phyloP scores from a whole-genome alignment of 1,284 basidiomycete species.

The Sporisorium graminicola region DNA sequence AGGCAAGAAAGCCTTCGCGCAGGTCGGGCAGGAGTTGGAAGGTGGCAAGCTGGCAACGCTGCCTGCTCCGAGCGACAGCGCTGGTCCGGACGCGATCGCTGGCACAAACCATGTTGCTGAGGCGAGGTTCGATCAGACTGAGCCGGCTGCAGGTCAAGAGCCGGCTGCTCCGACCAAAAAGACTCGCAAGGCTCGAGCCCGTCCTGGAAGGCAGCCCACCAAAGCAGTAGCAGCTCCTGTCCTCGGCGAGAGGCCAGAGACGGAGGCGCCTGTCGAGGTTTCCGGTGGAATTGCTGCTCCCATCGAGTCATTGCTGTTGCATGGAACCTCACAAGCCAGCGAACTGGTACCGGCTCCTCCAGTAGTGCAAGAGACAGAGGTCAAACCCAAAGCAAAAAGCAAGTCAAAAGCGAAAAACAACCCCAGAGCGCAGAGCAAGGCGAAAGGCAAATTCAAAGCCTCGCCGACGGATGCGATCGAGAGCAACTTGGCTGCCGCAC shows the following conservation, averaged over 20 bases:
- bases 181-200: slow-evolving; percentile 4
- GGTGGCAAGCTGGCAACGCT: not conserved
- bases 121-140: not conserved
- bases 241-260: not conserved
- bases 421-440: slow-evolving; percentile 10
- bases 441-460: slow-evolving; percentile 9
- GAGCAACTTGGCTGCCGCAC: too few species aligned
- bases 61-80: not conserved
- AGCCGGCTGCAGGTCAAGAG: not conserved
- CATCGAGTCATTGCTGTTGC: not conserved
- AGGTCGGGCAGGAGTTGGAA: not conserved
- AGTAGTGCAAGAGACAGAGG: slow-evolving; percentile 1
- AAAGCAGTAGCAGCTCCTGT: not conserved
- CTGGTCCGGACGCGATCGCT: not conserved
- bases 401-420: slow-evolving; percentile 20
- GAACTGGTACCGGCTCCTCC: not conserved
- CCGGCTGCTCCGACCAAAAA: slow-evolving; percentile 1
- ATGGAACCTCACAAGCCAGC: not conserved
- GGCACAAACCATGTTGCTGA: not conserved
- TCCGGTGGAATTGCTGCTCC: not conserved
- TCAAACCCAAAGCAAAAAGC: slow-evolving; percentile 12
- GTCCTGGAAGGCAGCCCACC: slow-evolving; percentile 12
- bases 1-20: slow-evolving; percentile 2
- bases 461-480: not conserved
- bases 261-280: not conserved